A percentile compares a stretch with the other conserved stretches of the same genome.
phyloP scores from a whole-genome alignment of 495 filamentous ascomycete genomes.

The Aspergillus biplanus region DNA sequence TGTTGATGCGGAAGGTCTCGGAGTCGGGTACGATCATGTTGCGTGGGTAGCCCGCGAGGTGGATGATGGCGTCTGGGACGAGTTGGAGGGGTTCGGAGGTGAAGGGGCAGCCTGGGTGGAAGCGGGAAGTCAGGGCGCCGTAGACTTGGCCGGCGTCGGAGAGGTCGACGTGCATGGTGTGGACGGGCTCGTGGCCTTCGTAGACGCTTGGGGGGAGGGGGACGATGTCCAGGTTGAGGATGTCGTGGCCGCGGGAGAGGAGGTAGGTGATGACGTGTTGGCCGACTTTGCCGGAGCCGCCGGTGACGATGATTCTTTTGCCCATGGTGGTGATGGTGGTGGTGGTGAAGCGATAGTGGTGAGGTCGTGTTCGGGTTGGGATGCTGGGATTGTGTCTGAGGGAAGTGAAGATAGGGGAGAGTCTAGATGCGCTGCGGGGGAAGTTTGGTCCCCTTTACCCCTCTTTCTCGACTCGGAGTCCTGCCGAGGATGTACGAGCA shows the following conservation, averaged over 20 bases:
- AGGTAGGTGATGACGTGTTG: constrained; percentile 60
- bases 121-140: constrained; percentile 60
- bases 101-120: constrained; percentile 55
- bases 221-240: constrained; percentile 61
- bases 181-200: constrained; percentile 37
- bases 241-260: constrained; percentile 51
- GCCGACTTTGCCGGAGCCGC: constrained; percentile 63
- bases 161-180: constrained; percentile 61
- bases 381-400: too few species aligned
- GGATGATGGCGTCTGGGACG: constrained; percentile 61
- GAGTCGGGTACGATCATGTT: constrained; percentile 66
- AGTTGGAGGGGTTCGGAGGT: constrained; percentile 32
- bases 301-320: constrained; percentile 55
- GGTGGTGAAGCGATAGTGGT: too few species aligned
- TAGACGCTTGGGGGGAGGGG: constrained; percentile 45
- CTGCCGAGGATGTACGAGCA: too few species aligned
- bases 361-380: too few species aligned
- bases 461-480: too few species aligned
- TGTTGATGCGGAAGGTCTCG: constrained; percentile 60
- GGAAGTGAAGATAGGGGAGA: too few species aligned
- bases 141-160: constrained; percentile 63
- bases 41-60: constrained; percentile 62
- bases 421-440: too few species aligned
- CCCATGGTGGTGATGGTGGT: constrained; percentile 14
- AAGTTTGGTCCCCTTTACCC: too few species aligned